Evolutionary conservation across 2,329 filamentous ascomycete genomes (phyloP).

Genomic region (Biscogniauxia mediterranea): DNA sequence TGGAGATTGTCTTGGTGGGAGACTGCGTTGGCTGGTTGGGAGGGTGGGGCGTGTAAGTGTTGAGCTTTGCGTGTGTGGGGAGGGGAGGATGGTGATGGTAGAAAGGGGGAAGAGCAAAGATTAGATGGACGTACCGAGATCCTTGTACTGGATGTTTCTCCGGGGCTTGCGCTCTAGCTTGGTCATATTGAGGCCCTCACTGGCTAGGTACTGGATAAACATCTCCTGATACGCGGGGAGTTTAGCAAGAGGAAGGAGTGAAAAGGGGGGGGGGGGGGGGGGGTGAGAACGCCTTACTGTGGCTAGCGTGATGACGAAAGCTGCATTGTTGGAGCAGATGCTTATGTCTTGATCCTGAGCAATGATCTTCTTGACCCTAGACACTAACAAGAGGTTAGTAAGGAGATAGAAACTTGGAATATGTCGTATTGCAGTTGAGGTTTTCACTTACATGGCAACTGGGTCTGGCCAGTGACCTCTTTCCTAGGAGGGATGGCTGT

Average conservation of each 20-base stretch:
- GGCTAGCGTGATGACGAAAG: slow-evolving; percentile 89
- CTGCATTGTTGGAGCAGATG: slow-evolving; percentile 88
- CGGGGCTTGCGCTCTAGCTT: slow-evolving; percentile 90
- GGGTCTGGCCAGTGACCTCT: slow-evolving; percentile 80
- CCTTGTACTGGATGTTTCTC: slow-evolving; percentile 92
- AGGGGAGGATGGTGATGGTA: not conserved
- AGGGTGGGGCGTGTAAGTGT: slow-evolving; percentile 2
- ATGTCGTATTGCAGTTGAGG: not conserved
- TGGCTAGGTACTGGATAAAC: slow-evolving; percentile 89
- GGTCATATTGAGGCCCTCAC: slow-evolving; percentile 82
- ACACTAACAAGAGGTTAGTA: slow-evolving; percentile 56
- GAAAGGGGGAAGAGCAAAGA: not conserved
- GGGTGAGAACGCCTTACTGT: slow-evolving; percentile 56
- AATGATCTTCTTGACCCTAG: slow-evolving; percentile 95
- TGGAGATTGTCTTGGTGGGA: slow-evolving; percentile 89
- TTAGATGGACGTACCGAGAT: slow-evolving; percentile 62
- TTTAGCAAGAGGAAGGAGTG: not conserved
- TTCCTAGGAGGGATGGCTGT: slow-evolving; percentile 75
- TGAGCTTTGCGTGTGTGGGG: slow-evolving; percentile 5
- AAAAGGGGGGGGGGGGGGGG: not conserved
- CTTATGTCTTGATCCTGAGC: slow-evolving; percentile 80
- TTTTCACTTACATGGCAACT: slow-evolving; percentile 71
- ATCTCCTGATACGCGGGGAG: slow-evolving; percentile 64
- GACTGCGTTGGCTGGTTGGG: slow-evolving; percentile 69
- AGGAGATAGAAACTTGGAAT: not conserved